Evolutionary conservation across 371 early-diverging fungal genomes (phyloP).

Genomic region (Circinella umbellata): DNA sequence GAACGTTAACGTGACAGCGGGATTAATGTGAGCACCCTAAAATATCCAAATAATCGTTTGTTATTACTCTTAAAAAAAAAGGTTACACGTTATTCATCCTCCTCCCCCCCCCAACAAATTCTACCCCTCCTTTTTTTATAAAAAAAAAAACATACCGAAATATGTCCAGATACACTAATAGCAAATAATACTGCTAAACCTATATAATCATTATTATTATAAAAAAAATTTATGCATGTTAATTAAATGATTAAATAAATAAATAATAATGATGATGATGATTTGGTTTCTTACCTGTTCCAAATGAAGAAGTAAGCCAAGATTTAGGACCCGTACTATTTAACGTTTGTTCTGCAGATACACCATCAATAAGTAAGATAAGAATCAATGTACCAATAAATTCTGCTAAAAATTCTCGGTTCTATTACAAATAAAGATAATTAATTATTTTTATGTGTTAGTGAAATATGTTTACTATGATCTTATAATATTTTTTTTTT

Average conservation of each 20-base stretch:
- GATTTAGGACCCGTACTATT: constrained; percentile 31
- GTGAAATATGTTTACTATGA: neutral
- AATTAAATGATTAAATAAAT: no score
- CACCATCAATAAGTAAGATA: constrained; percentile 71
- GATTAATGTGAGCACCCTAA: constrained; percentile 83
- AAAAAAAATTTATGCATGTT: no score
- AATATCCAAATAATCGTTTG: no score
- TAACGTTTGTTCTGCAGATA: constrained; percentile 61
- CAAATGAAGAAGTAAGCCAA: constrained; percentile 47
- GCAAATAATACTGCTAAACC: constrained; percentile 47
- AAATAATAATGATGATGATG: no score
- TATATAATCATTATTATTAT: no score
- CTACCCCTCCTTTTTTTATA: no score
- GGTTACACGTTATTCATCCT: constrained; percentile 1
- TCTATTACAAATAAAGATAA: constrained; percentile 6
- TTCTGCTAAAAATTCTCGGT: constrained; percentile 78
- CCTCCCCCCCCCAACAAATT: no score
- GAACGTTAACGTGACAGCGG: constrained; percentile 76
- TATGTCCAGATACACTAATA: constrained; percentile 72
- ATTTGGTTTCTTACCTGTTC: constrained; percentile 31
- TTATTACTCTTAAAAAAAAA: no score
- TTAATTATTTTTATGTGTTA: neutral
- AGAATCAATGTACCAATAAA: constrained; percentile 81
- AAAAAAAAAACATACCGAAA: no score
- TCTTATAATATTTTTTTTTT: no score